Evolutionary conservation across 2,329 filamentous ascomycete genomes (phyloP).

Genomic region (Fusarium goolgardi): DNA sequence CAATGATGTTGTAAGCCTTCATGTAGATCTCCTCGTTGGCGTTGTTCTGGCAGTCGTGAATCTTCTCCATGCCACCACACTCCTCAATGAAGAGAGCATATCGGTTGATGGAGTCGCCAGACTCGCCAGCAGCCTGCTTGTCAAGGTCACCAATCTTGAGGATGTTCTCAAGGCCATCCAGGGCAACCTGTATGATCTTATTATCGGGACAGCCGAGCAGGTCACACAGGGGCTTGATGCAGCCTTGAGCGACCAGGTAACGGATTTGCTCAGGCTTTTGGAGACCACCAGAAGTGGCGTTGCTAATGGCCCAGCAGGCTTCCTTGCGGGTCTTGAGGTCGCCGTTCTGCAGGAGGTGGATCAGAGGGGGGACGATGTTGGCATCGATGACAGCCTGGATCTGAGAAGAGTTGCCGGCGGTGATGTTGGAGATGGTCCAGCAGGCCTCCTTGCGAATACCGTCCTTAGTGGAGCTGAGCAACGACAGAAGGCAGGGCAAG

Average conservation of each 20-base stretch:
- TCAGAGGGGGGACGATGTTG: conserved; percentile 95
- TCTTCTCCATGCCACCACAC: conserved; percentile 99
- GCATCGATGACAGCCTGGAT: conserved; percentile 97
- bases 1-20: conserved; percentile 99
- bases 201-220: conserved; percentile 96
- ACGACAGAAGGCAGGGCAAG: conserved; percentile 88
- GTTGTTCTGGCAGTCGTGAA: conserved; percentile 99
- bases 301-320: conserved; percentile 99
- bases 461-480: conserved; percentile 97
- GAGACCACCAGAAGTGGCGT: conserved; percentile 94
- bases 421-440: conserved; percentile 99
- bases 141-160: conserved; percentile 99
- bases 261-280: conserved; percentile 99
- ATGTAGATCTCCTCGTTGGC: conserved; percentile 99
- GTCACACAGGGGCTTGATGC: conserved; percentile 97
- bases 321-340: conserved; percentile 99
- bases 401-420: conserved; percentile 95
- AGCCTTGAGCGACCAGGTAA: conserved; percentile 91
- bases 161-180: conserved; percentile 98
- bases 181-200: conserved; percentile 99
- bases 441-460: conserved; percentile 99
- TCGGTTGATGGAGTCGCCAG: conserved; percentile 86
- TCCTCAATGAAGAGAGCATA: conserved; percentile 99
- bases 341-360: conserved; percentile 94
- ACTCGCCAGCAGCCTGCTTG: conserved; percentile 85